Evolutionary conservation across 176 grass and related monocot species (phyloP), one percentile per base, ranked within the genome.

Genomic region (Musa troglodytarum): DNA sequence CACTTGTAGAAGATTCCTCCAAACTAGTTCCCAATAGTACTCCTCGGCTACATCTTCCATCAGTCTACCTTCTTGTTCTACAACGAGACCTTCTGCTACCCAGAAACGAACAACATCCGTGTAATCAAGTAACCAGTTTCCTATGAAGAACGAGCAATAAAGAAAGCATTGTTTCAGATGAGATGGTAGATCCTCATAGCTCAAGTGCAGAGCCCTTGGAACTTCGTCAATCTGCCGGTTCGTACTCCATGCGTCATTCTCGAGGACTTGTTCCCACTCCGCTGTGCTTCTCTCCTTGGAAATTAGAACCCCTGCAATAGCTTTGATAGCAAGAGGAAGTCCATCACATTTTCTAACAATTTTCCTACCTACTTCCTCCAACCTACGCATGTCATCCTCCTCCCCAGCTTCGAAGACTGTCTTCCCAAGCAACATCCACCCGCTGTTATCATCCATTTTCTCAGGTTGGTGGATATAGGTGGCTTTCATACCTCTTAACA

Each of bases 291-390:
- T 43, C 0, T 73, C 79, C 1, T 1, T 34, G 8, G 63, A 50
- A 82, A 78, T 83, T 22, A 92, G 11, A 19, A 81, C 77, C 12
- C 53, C 72, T 0, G 69, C 80, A 52, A 28, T 78, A 14, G 74
- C 54, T 2, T 68, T 88, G 9, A 92, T 78, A 56, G 83, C 83
- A 0, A 92, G 77, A 0, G 89, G 83, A 11, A 92, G 82, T 10
- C 80, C 65, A 8, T 68, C 74, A 64, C 85, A 92, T 66, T 62
- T 85, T n/a, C 10, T 25, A 1, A 86, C 56, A 81, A 90, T 89
- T 54, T 83, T 52, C 1, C 15, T 75, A 63, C 78, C 83, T 1
- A 34, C 25, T 26, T 26, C 25, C 25, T 26, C 25, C 25, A 26
- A 26, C 25, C 25, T 26, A 26, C 21, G 19, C n/a, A 83, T 68